A percentile compares a stretch with the other conserved stretches of the same genome.
These are phyloP conservation scores for Rutstroemia sp. DNA, from an alignment of 2,329 filamentous ascomycete species.

Conservation along the genomic window DNA sequence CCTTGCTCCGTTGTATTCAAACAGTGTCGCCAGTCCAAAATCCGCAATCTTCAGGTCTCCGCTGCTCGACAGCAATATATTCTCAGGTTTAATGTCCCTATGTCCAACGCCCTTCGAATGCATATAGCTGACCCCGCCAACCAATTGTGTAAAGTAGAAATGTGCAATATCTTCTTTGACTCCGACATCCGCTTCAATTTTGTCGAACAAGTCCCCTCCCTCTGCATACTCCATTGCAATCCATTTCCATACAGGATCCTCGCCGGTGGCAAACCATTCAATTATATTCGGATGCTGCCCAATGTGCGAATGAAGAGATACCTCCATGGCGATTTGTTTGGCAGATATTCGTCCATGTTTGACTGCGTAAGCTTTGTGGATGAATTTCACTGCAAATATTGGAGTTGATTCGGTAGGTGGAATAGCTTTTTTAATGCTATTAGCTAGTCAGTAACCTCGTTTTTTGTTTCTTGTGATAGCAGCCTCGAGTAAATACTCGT, in stretches of 20 bases:
- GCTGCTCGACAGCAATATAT: conserved; percentile 78
- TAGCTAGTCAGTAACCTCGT: conserved; percentile 11
- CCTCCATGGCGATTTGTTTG: conserved; percentile 88
- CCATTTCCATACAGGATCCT: conserved; percentile 86
- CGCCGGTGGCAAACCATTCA: conserved; percentile 80
- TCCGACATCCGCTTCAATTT: conserved; percentile 95
- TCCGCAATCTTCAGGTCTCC: conserved; percentile 92
- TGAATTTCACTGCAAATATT: conserved; percentile 95
- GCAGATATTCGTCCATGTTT: conserved; percentile 80
- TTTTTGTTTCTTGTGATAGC: not conserved
- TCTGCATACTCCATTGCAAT: conserved; percentile 97
- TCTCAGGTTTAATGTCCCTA: conserved; percentile 88
- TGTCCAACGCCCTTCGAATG: conserved; percentile 94
- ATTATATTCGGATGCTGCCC: conserved; percentile 91
- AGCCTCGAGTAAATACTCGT: not conserved
- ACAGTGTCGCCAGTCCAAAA: conserved; percentile 92
- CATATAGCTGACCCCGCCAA: conserved; percentile 88
- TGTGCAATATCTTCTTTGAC: conserved; percentile 94
- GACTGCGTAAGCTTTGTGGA: conserved; percentile 92
- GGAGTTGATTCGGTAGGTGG: conserved; percentile 62
- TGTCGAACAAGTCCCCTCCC: conserved; percentile 95
- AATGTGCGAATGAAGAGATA: conserved; percentile 81
- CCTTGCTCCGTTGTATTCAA: conserved; percentile 75
- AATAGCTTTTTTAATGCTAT: conserved; percentile 71
- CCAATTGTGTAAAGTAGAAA: conserved; percentile 88